Percentiles rank a stretch among this genome's conserved stretches.
Conservation (phyloP, 257 asterid genomes). For the Penstemon davidsonii region DNA sequence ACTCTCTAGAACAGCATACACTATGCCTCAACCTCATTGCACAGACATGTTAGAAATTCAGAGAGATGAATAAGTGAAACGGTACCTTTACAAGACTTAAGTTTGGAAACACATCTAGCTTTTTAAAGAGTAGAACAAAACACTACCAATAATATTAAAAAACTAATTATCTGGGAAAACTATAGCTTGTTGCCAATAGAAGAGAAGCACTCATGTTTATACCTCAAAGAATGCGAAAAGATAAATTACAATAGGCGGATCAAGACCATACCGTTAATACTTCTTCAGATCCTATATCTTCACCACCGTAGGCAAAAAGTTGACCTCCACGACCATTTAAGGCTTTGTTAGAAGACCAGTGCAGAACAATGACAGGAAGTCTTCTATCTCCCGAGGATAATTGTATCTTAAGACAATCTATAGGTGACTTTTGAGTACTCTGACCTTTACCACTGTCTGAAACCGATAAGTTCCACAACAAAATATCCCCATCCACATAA, state of each 20-base stretch:
- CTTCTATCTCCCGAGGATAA: constrained; percentile 75
- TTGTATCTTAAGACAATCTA: constrained; percentile 69
- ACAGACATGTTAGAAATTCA: no score
- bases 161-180: constrained; percentile 4
- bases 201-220: constrained; percentile 6
- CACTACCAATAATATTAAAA: constrained; percentile 8
- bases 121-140: constrained; percentile 13
- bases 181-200: not conserved
- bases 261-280: constrained; percentile 71
- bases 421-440: constrained; percentile 40
- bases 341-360: constrained; percentile 66
- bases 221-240: constrained; percentile 26
- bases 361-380: constrained; percentile 93
- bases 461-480: constrained; percentile 77
- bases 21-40: no score
- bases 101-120: not conserved
- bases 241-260: constrained; percentile 27
- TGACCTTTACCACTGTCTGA: constrained; percentile 46
- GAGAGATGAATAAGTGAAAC: not conserved
- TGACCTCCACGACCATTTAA: constrained; percentile 61
- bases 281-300: constrained; percentile 91
- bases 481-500: constrained; percentile 93
- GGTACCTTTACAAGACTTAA: not conserved
- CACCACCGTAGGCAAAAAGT: constrained; percentile 93
- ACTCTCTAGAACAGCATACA: not conserved